Conservation (phyloP, 2,329 filamentous ascomycete genomes). For the Leptographium wingfieldii region DNA sequence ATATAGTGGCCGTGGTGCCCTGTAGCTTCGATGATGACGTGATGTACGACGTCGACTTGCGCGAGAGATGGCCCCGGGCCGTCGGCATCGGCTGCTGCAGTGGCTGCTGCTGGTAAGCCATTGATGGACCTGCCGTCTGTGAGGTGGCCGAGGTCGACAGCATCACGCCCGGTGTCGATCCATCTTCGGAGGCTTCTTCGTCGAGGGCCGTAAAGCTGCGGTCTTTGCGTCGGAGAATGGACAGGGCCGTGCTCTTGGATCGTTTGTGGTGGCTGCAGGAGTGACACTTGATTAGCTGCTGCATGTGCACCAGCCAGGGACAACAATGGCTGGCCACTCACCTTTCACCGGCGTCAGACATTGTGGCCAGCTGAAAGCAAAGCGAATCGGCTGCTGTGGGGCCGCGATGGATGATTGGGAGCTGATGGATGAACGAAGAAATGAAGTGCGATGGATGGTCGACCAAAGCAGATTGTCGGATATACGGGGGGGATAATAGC, state of each 20-base stretch:
- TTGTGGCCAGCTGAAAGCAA: slow-evolving; percentile 5
- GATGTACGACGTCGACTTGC: slow-evolving; percentile 25
- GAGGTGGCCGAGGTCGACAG: slow-evolving; percentile 17
- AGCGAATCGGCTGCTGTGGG: not conserved
- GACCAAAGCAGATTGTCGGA: not conserved
- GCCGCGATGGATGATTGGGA: no score
- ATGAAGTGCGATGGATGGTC: not conserved
- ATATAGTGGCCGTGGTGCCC: not conserved
- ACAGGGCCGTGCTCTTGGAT: slow-evolving; percentile 40
- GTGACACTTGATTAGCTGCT: no score
- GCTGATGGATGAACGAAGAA: not conserved
- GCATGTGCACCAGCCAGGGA: not conserved
- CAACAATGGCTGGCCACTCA: slow-evolving; percentile 5
- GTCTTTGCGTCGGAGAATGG: slow-evolving; percentile 41
- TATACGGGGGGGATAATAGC: not conserved
- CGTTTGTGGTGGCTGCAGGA: slow-evolving; percentile 30
- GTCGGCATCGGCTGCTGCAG: slow-evolving; percentile 10
- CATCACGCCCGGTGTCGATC: slow-evolving; percentile 18
- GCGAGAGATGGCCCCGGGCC: slow-evolving; percentile 31
- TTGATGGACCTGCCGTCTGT: not conserved
- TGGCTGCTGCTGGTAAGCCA: slow-evolving; percentile 13
- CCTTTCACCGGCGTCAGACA: slow-evolving; percentile 21
- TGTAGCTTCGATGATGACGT: not conserved
- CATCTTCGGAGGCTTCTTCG: slow-evolving; percentile 35
- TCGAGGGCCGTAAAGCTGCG: slow-evolving; percentile 26